A percentile compares a stretch with the other conserved stretches of the same genome.
Evolutionary conservation across 108 stramenopile genomes (phyloP).

Genomic region (Phaeodactylum tricornutum): DNA sequence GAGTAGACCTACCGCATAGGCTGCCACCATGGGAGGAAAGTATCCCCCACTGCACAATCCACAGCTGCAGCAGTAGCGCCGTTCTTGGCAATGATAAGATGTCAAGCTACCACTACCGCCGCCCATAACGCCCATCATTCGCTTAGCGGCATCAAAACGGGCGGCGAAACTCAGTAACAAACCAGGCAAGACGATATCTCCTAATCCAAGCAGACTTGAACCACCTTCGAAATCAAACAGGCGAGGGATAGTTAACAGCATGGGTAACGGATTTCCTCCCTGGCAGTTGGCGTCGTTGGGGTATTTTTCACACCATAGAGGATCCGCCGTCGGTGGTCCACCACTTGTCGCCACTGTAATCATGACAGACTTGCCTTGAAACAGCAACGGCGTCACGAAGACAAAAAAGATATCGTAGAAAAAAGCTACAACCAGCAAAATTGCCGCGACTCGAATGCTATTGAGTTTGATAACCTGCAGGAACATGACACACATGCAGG

Average conservation of each 20-base stretch:
- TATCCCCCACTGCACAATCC: constrained; percentile 36
- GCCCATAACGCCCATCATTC: constrained; percentile 18
- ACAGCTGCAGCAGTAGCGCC: constrained; percentile 3
- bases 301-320: constrained; percentile 84
- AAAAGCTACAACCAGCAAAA: constrained; percentile 65
- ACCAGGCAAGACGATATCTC: constrained; percentile 87
- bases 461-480: constrained; percentile 70
- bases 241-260: constrained; percentile 70
- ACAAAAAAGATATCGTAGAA: constrained; percentile 94
- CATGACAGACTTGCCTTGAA: constrained; percentile 74
- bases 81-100: constrained; percentile 16
- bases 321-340: constrained; percentile 52
- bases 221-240: constrained; percentile 74
- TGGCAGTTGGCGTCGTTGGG: constrained; percentile 58
- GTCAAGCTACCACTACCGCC: constrained; percentile 14
- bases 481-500: constrained; percentile 80
- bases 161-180: constrained; percentile 68
- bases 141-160: constrained; percentile 65
- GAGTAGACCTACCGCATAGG: constrained; percentile 79
- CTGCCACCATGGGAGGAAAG: constrained; percentile 64
- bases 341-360: constrained; percentile 70
- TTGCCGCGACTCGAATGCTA: constrained; percentile 66
- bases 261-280: constrained; percentile 81
- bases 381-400: constrained; percentile 71
- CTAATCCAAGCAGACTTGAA: constrained; percentile 78